These are phyloP conservation scores for Glycine tomentella DNA, from an alignment of 306 rosid genomes.

Conservation along the genomic window DNA sequence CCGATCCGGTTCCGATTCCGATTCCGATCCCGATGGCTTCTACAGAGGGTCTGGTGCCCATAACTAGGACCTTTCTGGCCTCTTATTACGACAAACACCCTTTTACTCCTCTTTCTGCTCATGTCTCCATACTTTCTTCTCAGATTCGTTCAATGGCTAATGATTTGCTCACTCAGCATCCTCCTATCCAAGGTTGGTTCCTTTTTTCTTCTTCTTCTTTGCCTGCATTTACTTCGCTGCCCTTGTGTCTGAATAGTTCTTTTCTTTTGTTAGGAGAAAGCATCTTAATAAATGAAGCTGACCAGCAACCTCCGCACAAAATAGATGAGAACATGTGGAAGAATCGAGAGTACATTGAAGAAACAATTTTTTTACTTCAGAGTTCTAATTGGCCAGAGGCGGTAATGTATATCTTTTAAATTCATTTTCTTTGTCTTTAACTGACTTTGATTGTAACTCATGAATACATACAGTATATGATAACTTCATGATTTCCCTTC, in stretches of 20 bases:
- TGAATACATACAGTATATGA: conserved; percentile 21
- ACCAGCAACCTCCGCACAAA: conserved; percentile 80
- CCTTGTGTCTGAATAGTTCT: too few species aligned
- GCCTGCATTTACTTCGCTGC: not conserved
- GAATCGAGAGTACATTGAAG: conserved; percentile 93
- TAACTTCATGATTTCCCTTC: conserved; percentile 30
- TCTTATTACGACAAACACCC: conserved; percentile 83
- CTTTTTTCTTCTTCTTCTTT: not conserved
- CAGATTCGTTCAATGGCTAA: conserved; percentile 63
- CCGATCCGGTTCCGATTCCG: not conserved
- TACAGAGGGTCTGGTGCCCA: conserved; percentile 88
- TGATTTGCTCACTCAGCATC: conserved; percentile 56
- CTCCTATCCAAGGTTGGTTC: conserved; percentile 67
- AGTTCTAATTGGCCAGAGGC: conserved; percentile 70
- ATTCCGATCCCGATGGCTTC: conserved; percentile 72
- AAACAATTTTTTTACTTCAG: conserved; percentile 74
- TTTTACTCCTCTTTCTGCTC: conserved; percentile 70
- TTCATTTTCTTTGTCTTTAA: conserved; percentile 2
- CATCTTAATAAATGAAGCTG: conserved; percentile 62
- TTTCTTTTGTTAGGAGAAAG: conserved; percentile 54
- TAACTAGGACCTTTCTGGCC: conserved; percentile 77
- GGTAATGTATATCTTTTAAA: conserved; percentile 56
- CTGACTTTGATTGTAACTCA: conserved; percentile 17
- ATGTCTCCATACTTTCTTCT: conserved; percentile 74
- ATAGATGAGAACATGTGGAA: conserved; percentile 99